Conservation (phyloP, 192 early-diverging fungal genomes). For the Rhizophagus clarus region DNA sequence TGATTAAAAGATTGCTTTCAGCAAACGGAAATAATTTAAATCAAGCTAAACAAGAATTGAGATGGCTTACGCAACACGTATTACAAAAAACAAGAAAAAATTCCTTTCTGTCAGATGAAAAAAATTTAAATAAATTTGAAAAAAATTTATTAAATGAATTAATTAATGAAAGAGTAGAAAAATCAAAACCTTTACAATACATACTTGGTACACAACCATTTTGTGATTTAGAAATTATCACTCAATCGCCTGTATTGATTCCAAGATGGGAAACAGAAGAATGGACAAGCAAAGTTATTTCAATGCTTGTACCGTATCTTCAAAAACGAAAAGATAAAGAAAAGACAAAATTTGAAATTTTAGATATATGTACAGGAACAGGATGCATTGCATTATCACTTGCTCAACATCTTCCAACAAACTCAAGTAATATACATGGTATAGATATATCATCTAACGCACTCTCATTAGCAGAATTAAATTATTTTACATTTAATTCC, state of each 20-base stretch:
- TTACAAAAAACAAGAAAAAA: constrained; percentile 18
- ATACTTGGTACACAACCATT: constrained; percentile 86
- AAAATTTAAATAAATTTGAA: constrained; percentile 33
- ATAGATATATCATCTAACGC: constrained; percentile 71
- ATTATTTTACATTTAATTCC: constrained; percentile 41
- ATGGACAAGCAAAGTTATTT: constrained; percentile 70
- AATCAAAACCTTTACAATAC: constrained; percentile 89
- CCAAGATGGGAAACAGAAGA: constrained; percentile 96
- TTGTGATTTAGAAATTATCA: constrained; percentile 69
- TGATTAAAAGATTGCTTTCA: constrained; percentile 7
- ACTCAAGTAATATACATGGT: constrained; percentile 52
- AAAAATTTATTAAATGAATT: constrained; percentile 37
- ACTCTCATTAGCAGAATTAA: constrained; percentile 61
- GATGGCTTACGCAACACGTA: constrained; percentile 43
- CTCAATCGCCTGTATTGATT: constrained; percentile 78
- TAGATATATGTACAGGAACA: constrained; percentile 88
- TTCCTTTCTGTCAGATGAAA: not conserved
- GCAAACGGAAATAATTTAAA: constrained; percentile 25
- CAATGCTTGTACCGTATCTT: constrained; percentile 41
- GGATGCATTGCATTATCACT: constrained; percentile 83
- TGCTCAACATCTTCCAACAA: constrained; percentile 54
- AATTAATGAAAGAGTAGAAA: constrained; percentile 59
- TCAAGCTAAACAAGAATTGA: constrained; percentile 46
- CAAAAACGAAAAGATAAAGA: not conserved
- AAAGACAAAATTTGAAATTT: constrained; percentile 55